Percentiles rank a stretch among this genome's conserved stretches.
Evolutionary conservation across 306 rosid genomes (phyloP).

Genomic region (Leucaena leucocephala): DNA sequence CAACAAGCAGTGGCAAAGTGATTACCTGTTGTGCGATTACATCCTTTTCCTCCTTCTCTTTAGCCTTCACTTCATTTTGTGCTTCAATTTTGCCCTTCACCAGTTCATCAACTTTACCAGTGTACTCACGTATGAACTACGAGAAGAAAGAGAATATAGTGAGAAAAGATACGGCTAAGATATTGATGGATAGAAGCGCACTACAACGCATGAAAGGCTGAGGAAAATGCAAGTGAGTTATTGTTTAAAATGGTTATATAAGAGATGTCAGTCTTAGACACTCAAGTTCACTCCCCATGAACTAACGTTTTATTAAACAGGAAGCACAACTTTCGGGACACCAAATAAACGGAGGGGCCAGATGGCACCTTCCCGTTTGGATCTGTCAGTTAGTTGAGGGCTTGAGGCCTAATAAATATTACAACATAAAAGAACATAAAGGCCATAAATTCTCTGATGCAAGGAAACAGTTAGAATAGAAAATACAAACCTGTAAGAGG

Average conservation of each 20-base stretch:
- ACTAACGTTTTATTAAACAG: slow-evolving; percentile 5
- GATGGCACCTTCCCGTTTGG: background rate
- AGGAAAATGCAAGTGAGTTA: slow-evolving; percentile 9
- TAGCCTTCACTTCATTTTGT: slow-evolving; percentile 67
- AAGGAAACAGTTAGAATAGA: slow-evolving; percentile 13
- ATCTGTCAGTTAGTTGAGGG: background rate
- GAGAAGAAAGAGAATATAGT: slow-evolving; percentile 25
- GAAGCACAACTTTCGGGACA: background rate
- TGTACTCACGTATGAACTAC: slow-evolving; percentile 95
- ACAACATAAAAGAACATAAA: slow-evolving; percentile 21
- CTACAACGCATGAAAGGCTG: slow-evolving; percentile 13
- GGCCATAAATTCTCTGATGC: slow-evolving; percentile 23
- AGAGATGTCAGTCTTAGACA: slow-evolving; percentile 12
- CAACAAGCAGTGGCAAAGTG: slow-evolving; percentile 16
- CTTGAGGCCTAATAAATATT: slow-evolving; percentile 27
- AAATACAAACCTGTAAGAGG: slow-evolving; percentile 75
- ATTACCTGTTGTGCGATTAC: slow-evolving; percentile 94
- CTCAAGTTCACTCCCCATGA: slow-evolving; percentile 18
- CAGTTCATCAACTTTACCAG: slow-evolving; percentile 94
- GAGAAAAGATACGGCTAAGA: slow-evolving; percentile 26
- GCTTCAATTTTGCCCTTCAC: slow-evolving; percentile 91
- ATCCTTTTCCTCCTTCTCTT: slow-evolving; percentile 92
- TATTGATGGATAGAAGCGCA: slow-evolving; percentile 16
- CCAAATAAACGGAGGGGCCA: background rate
- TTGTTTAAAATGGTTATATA: background rate